phyloP scores from a whole-genome alignment of 2,329 filamentous ascomycete genomes.

The Xylaria digitata region DNA sequence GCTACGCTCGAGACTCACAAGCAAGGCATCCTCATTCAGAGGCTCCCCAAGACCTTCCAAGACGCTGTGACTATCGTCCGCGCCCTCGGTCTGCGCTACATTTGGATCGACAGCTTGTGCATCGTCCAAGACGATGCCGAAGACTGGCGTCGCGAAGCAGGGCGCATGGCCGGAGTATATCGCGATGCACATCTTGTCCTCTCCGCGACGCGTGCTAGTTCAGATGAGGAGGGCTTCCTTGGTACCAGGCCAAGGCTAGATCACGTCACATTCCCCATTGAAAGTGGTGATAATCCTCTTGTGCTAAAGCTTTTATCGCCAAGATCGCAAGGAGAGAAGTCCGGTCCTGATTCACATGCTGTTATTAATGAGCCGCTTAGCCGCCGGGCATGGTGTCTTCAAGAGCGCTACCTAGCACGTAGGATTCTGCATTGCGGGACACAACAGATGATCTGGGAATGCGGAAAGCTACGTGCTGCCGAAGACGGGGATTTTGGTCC shows the following conservation, averaged over 20 bases:
- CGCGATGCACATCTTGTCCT: slow-evolving; percentile 28
- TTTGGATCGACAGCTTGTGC: slow-evolving; percentile 31
- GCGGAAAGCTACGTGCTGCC: slow-evolving; percentile 33
- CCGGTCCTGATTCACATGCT: not conserved
- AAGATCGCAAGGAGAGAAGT: not conserved
- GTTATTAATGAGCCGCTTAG: slow-evolving; percentile 34
- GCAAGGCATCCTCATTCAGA: slow-evolving; percentile 1
- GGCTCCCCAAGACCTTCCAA: slow-evolving; percentile 13
- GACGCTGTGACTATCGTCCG: slow-evolving; percentile 17
- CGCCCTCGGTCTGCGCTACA: slow-evolving; percentile 26
- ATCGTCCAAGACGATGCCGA: slow-evolving; percentile 23
- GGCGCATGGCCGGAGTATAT: slow-evolving; percentile 27
- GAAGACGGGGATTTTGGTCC: slow-evolving; percentile 38
- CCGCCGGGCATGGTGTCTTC: slow-evolving; percentile 41
- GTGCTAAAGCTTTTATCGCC: slow-evolving; percentile 10
- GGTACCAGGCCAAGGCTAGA: not conserved
- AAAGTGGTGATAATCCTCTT: not conserved
- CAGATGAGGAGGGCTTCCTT: slow-evolving; percentile 27
- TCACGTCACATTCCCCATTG: not conserved
- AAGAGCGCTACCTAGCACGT: slow-evolving; percentile 39
- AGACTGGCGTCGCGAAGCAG: slow-evolving; percentile 29
- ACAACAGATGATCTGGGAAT: slow-evolving; percentile 42
- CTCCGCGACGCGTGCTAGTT: slow-evolving; percentile 20
- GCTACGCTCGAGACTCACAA: slow-evolving; percentile 12
- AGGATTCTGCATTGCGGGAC: slow-evolving; percentile 39